These are phyloP conservation scores for Teunomyces aglyptinius DNA, from an alignment of 805 yeast genomes.

Conservation along the genomic window DNA sequence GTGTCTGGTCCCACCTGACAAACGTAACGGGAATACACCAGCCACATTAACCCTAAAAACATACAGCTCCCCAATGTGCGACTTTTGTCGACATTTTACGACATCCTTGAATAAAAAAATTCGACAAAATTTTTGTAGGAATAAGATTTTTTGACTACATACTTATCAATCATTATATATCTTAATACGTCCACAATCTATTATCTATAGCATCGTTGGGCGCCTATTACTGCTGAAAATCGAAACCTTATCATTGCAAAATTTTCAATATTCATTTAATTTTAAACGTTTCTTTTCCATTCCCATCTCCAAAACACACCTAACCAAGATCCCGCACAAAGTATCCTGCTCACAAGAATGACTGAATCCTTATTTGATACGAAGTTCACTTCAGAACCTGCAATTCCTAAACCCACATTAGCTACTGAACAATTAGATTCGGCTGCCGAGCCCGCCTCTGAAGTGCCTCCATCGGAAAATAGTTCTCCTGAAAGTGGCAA, in stretches of 20 bases:
- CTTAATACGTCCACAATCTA: neutral
- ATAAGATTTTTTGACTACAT: neutral
- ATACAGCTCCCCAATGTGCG: neutral
- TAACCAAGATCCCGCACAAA: neutral
- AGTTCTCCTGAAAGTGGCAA: neutral
- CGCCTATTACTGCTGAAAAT: neutral
- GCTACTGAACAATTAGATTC: neutral
- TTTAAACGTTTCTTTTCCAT: neutral
- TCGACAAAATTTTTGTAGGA: conserved; percentile 5
- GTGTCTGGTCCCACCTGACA: too few relatives aligned
- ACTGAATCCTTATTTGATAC: conserved; percentile 37
- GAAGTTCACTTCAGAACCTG: conserved; percentile 21
- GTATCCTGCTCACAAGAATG: conserved; percentile 12
- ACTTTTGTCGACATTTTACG: conserved; percentile 5
- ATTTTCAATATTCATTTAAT: neutral
- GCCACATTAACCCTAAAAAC: conserved; percentile 4
- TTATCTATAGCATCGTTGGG: neutral
- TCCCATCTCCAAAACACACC: neutral
- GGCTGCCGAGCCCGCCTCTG: conserved; percentile 1
- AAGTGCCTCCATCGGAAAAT: neutral
- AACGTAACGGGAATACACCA: neutral
- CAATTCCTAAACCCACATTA: neutral
- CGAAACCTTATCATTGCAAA: neutral
- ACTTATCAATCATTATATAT: neutral
- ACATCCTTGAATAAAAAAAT: conserved; percentile 4